Conservation (phyloP, 2,329 filamentous ascomycete genomes). For the Sordariomycetes sp. region DNA sequence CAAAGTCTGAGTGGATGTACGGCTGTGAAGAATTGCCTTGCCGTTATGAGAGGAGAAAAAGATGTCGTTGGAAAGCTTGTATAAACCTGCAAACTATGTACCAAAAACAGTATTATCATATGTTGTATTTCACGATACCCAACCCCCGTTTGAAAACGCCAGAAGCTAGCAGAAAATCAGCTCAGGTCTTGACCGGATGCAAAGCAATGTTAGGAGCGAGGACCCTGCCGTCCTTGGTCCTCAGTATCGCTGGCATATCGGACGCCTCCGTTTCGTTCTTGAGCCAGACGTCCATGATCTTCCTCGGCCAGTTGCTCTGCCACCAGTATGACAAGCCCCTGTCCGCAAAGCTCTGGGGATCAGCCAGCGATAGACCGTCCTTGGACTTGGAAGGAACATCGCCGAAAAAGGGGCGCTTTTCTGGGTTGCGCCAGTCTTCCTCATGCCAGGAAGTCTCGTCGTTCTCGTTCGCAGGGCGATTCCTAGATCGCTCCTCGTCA, state of each 20-base stretch:
- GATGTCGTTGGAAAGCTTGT: background rate
- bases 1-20: slow-evolving; percentile 12
- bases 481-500: slow-evolving; percentile 8
- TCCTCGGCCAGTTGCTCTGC: slow-evolving; percentile 20
- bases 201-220: slow-evolving; percentile 24
- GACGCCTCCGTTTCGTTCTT: slow-evolving; percentile 8
- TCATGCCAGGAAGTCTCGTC: slow-evolving; percentile 4
- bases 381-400: slow-evolving; percentile 14
- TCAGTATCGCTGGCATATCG: slow-evolving; percentile 16
- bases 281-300: slow-evolving; percentile 22
- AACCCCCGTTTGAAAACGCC: no score
- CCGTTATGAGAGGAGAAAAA: background rate
- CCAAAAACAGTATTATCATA: no score
- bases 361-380: slow-evolving; percentile 14
- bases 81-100: background rate
- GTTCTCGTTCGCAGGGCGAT: slow-evolving; percentile 7
- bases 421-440: slow-evolving; percentile 2
- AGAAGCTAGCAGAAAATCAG: no score
- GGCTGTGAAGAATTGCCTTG: slow-evolving; percentile 6
- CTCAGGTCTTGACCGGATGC: slow-evolving; percentile 22
- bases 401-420: slow-evolving; percentile 16
- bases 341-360: slow-evolving; percentile 13
- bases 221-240: slow-evolving; percentile 16
- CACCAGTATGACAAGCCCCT: slow-evolving; percentile 19
- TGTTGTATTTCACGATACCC: no score